Percentiles rank a stretch among this genome's conserved stretches.
phyloP scores from a whole-genome alignment of 345 rosid species.

The Melaleuca alternifolia region DNA sequence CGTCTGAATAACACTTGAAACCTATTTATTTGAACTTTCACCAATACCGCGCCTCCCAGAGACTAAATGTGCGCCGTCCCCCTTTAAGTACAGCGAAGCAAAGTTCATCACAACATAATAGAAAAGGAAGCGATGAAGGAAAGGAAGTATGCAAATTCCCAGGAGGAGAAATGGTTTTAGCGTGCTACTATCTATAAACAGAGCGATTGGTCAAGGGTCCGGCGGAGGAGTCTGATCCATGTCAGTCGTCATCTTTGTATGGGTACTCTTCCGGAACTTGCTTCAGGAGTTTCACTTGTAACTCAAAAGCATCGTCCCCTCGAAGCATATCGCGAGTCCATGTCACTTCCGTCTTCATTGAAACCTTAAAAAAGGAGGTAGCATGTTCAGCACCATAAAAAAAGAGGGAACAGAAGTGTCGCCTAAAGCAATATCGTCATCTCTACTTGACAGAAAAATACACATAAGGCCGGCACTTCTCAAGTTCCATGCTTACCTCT shows the following conservation, averaged over 20 bases:
- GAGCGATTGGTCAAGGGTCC: background rate
- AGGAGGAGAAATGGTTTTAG: background rate
- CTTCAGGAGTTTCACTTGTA: constrained; percentile 83
- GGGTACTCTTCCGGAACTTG: constrained; percentile 93
- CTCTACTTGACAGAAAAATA: background rate
- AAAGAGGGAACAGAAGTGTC: background rate
- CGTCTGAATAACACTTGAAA: background rate
- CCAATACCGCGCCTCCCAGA: background rate
- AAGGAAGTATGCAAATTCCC: background rate
- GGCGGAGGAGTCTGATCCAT: background rate
- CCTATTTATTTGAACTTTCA: background rate
- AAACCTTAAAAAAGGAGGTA: constrained; percentile 32
- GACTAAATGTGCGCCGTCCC: background rate
- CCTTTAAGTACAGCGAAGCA: background rate
- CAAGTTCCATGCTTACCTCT: background rate
- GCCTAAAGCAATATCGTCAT: background rate
- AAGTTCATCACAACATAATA: background rate
- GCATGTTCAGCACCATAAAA: background rate
- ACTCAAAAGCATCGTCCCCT: constrained; percentile 85
- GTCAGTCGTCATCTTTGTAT: constrained; percentile 87
- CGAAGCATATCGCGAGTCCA: constrained; percentile 83
- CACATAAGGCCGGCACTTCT: background rate
- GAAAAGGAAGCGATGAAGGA: background rate
- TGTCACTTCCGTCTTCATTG: constrained; percentile 94
- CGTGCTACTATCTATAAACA: background rate